phyloP scores from a whole-genome alignment of 2,329 filamentous ascomycete genomes.

The Colletotrichum gloeosporioides region DNA sequence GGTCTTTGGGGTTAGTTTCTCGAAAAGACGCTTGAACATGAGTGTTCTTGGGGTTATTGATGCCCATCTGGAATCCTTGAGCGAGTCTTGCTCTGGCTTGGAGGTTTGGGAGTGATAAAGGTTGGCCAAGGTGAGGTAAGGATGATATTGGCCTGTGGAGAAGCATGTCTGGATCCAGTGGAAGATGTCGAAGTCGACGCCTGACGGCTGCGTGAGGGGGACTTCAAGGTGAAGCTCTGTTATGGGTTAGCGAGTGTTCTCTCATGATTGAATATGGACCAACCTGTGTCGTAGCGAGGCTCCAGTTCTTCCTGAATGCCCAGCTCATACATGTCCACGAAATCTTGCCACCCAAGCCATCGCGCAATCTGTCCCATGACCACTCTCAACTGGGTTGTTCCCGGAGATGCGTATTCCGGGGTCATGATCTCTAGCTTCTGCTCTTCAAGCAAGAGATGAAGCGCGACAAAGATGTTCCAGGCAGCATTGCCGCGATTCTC shows the following conservation, averaged over 20 bases:
- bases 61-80: slow-evolving; percentile 47
- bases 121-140: slow-evolving; percentile 49
- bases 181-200: slow-evolving; percentile 41
- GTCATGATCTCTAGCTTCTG: slow-evolving; percentile 75
- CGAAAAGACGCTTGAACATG: slow-evolving; percentile 73
- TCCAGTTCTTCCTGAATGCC: slow-evolving; percentile 57
- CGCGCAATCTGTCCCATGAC: slow-evolving; percentile 79
- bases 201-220: slow-evolving; percentile 33
- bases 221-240: slow-evolving; percentile 34
- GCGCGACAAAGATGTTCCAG: slow-evolving; percentile 72
- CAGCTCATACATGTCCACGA: slow-evolving; percentile 54
- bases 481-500: slow-evolving; percentile 66
- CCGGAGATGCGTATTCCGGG: slow-evolving; percentile 48
- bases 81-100: slow-evolving; percentile 37
- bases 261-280: background rate
- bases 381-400: slow-evolving; percentile 64
- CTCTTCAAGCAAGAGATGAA: slow-evolving; percentile 91
- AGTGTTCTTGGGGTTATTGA: slow-evolving; percentile 68
- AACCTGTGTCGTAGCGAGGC: slow-evolving; percentile 44
- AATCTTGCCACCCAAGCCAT: slow-evolving; percentile 77
- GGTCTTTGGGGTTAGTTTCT: slow-evolving; percentile 55
- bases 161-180: slow-evolving; percentile 60
- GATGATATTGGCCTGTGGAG: slow-evolving; percentile 36
- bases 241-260: background rate
- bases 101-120: slow-evolving; percentile 47